Evolutionary conservation across 202 grass and related monocot genomes (phyloP).

Genomic region (Cymbopogon flexuosus): DNA sequence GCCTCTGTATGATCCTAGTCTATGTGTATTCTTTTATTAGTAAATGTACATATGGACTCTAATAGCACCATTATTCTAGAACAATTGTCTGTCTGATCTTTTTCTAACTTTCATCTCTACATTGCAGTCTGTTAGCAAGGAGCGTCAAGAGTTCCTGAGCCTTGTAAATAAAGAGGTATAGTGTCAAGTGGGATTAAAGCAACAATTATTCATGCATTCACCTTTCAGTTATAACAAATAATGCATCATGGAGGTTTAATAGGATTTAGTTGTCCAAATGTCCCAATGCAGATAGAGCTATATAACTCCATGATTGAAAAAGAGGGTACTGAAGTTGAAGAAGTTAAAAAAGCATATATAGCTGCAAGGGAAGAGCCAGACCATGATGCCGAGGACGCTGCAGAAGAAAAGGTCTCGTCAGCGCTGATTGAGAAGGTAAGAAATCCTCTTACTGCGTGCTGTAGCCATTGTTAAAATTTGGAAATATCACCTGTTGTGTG

Average conservation of each 20-base stretch:
- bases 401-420: slow-evolving; percentile 68
- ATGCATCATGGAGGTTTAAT: slow-evolving; percentile 17
- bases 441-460: slow-evolving; percentile 10
- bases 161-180: slow-evolving; percentile 97
- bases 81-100: not conserved
- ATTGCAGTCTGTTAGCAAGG: slow-evolving; percentile 95
- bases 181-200: slow-evolving; percentile 13
- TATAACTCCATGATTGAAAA: slow-evolving; percentile 92
- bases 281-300: slow-evolving; percentile 72
- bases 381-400: slow-evolving; percentile 42
- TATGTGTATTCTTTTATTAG: slow-evolving; percentile 30
- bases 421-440: slow-evolving; percentile 83
- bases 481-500: slow-evolving; percentile 11
- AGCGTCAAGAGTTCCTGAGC: slow-evolving; percentile 86
- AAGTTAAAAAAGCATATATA: slow-evolving; percentile 76
- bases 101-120: slow-evolving; percentile 17
- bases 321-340: slow-evolving; percentile 88
- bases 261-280: not conserved
- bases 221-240: slow-evolving; percentile 14
- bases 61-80: not conserved
- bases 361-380: slow-evolving; percentile 79
- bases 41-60: slow-evolving; percentile 16
- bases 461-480: not conserved
- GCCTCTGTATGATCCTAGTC: slow-evolving; percentile 64
- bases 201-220: not conserved